Conservation (phyloP, 2,329 filamentous ascomycete species). For the Akanthomyces dipterigenus region DNA sequence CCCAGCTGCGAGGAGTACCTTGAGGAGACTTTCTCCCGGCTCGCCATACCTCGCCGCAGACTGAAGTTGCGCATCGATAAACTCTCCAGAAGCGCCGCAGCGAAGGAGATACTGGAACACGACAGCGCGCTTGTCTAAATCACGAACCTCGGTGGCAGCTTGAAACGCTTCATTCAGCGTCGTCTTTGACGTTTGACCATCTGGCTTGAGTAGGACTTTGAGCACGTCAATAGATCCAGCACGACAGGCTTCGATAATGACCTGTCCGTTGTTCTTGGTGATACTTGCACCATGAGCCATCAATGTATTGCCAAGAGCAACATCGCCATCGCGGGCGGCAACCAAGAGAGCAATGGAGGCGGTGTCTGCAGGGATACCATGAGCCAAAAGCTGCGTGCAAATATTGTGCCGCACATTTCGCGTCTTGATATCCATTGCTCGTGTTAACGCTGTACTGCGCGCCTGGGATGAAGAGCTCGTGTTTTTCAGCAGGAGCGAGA, state of each 20-base stretch:
- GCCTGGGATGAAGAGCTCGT: slow-evolving; percentile 28
- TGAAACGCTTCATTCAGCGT: slow-evolving; percentile 47
- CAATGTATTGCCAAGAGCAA: slow-evolving; percentile 43
- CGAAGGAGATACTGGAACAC: slow-evolving; percentile 46
- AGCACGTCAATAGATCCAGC: slow-evolving; percentile 44
- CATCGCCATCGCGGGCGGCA: slow-evolving; percentile 46
- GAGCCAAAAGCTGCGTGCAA: slow-evolving; percentile 38
- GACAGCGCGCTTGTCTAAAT: slow-evolving; percentile 40
- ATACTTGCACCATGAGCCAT: slow-evolving; percentile 46
- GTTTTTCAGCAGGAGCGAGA: slow-evolving; percentile 37
- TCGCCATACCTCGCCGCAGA: slow-evolving; percentile 46
- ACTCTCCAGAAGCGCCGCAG: slow-evolving; percentile 42
- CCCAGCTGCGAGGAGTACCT: slow-evolving; percentile 43
- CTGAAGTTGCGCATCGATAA: slow-evolving; percentile 46
- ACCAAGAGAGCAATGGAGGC: slow-evolving; percentile 44
- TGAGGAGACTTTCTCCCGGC: slow-evolving; percentile 40
- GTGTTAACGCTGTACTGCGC: slow-evolving; percentile 36
- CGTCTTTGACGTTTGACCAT: slow-evolving; percentile 29
- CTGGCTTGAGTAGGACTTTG: slow-evolving; percentile 40
- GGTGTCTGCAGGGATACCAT: slow-evolving; percentile 37
- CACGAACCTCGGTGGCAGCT: slow-evolving; percentile 45
- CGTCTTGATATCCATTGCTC: slow-evolving; percentile 36
- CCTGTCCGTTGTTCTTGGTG: slow-evolving; percentile 44
- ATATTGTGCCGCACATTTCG: slow-evolving; percentile 34
- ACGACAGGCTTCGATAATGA: slow-evolving; percentile 47